phyloP scores from a whole-genome alignment of 345 rosid species.

The Rhodamnia argentea region DNA sequence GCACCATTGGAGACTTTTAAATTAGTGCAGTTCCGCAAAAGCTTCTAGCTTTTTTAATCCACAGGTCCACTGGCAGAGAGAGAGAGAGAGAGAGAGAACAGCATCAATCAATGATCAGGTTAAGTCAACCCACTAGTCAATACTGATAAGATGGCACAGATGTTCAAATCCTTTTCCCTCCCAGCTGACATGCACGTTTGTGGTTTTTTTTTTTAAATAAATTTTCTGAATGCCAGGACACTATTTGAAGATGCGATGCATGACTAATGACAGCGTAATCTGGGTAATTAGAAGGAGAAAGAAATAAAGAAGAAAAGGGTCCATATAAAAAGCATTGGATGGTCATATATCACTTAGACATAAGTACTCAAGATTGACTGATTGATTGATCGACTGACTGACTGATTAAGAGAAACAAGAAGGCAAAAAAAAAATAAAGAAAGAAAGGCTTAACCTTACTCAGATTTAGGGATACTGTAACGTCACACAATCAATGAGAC shows the following conservation, averaged over 20 bases:
- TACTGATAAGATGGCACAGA: neutral
- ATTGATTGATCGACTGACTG: neutral
- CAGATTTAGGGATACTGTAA: neutral
- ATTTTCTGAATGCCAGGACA: neutral
- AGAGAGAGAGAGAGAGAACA: neutral
- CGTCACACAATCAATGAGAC: neutral
- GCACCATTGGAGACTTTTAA: neutral
- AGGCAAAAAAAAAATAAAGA: too few relatives aligned
- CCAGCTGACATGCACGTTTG: neutral
- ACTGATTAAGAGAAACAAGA: neutral
- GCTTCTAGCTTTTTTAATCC: neutral
- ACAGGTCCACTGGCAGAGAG: neutral
- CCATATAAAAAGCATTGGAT: neutral
- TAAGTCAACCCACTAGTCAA: neutral
- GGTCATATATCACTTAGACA: neutral
- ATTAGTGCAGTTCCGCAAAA: neutral
- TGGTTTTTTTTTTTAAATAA: neutral
- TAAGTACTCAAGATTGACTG: neutral
- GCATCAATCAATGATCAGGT: neutral
- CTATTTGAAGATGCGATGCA: neutral
- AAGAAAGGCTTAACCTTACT: neutral
- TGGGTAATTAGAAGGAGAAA: neutral
- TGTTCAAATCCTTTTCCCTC: neutral
- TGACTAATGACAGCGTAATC: neutral
- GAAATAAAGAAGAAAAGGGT: neutral